Conservation (phyloP, 768 basidiomycete species). For the Leccinum subgranulosum region DNA sequence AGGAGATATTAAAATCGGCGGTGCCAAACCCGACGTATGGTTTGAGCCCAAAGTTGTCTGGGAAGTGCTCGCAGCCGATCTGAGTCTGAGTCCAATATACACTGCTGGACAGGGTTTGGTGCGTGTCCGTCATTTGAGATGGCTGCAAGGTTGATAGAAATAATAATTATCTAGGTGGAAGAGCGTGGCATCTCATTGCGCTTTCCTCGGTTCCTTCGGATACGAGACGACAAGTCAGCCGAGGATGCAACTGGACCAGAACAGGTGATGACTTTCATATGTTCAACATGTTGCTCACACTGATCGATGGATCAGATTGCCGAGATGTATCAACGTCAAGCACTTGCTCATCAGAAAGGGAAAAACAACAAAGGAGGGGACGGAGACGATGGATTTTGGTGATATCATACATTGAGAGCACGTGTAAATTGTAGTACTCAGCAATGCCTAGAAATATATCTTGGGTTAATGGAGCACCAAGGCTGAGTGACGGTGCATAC, state of each 20-base stretch:
- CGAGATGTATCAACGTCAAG: constrained; percentile 92
- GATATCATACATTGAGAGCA: constrained; percentile 20
- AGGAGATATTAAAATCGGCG: constrained; percentile 84
- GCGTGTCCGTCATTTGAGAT: constrained; percentile 25
- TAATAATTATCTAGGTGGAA: constrained; percentile 54
- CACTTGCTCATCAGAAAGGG: constrained; percentile 70
- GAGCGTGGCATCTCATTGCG: constrained; percentile 92
- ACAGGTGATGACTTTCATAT: constrained; percentile 55
- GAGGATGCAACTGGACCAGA: constrained; percentile 94
- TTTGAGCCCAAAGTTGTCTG: constrained; percentile 97
- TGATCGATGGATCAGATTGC: constrained; percentile 55
- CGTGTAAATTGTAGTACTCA: constrained; percentile 14
- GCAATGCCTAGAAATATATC: constrained; percentile 3
- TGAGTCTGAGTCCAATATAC: constrained; percentile 95
- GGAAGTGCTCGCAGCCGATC: constrained; percentile 97
- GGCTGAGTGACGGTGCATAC: not conserved
- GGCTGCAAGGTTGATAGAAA: not conserved
- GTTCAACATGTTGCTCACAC: not conserved
- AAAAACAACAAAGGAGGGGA: constrained; percentile 64
- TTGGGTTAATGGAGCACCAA: not conserved
- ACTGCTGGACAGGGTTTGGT: constrained; percentile 92
- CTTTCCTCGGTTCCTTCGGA: constrained; percentile 90
- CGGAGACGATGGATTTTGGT: constrained; percentile 80
- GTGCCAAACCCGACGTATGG: constrained; percentile 96
- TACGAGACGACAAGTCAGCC: constrained; percentile 89